Evolutionary conservation across 768 basidiomycete species (phyloP).

Genomic region (Tylopilus plumbeoviolaceoides): DNA sequence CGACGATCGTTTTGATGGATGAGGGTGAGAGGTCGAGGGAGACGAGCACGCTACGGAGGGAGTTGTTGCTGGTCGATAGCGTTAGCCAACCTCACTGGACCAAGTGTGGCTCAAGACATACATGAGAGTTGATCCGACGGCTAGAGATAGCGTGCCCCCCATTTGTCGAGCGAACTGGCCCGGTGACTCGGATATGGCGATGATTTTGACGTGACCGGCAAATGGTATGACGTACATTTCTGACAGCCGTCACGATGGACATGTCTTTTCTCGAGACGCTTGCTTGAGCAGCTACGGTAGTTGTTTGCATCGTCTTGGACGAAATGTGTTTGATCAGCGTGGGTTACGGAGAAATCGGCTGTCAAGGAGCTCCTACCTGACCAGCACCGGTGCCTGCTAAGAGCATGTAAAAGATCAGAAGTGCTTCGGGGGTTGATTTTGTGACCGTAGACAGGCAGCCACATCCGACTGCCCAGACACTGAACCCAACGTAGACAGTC

Average conservation of each 20-base stretch:
- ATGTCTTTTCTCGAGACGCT: constrained; percentile 67
- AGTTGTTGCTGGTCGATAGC: constrained; percentile 38
- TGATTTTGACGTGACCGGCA: too few relatives aligned
- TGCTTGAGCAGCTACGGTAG: constrained; percentile 69
- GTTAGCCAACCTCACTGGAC: too few relatives aligned
- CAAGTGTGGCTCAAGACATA: constrained; percentile 13
- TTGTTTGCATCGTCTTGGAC: constrained; percentile 52
- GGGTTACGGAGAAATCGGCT: not conserved
- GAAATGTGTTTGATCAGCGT: not conserved
- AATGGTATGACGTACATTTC: constrained; percentile 42
- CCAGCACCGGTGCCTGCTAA: constrained; percentile 60
- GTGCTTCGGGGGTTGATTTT: constrained; percentile 41
- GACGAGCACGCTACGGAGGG: constrained; percentile 40
- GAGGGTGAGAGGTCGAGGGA: constrained; percentile 28
- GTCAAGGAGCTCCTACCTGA: constrained; percentile 32
- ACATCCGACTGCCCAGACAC: constrained; percentile 64
- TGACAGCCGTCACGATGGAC: constrained; percentile 69
- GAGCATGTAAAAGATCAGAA: constrained; percentile 58
- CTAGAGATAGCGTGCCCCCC: constrained; percentile 68
- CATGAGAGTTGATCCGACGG: constrained; percentile 59
- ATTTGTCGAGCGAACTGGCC: constrained; percentile 62
- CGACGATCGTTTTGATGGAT: constrained; percentile 41
- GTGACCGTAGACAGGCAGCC: constrained; percentile 67
- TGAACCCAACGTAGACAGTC: constrained; percentile 55
- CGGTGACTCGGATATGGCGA: too few relatives aligned